These are phyloP conservation scores for Lycium barbarum DNA, from an alignment of 257 asterid genomes.

Conservation along the genomic window DNA sequence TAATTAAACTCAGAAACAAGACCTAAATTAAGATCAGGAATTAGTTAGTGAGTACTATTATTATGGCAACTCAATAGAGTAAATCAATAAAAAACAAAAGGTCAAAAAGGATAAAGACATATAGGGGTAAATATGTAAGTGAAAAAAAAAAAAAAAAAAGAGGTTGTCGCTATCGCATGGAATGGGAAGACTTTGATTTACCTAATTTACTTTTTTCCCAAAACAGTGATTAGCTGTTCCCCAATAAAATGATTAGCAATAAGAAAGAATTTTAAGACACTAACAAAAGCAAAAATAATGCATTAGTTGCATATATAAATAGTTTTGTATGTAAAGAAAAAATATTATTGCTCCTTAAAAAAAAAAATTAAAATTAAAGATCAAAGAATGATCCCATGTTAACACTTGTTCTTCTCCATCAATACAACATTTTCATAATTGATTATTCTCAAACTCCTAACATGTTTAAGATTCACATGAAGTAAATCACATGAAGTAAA, in stretches of 20 bases:
- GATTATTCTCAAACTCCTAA: neutral
- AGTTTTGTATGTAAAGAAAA: neutral
- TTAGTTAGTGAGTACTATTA: neutral
- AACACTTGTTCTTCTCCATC: neutral
- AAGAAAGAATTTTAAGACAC: neutral
- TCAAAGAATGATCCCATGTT: slow-evolving; percentile 20
- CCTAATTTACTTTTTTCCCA: neutral
- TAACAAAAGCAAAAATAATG: neutral
- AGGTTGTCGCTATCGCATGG: neutral
- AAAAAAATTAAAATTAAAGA: neutral
- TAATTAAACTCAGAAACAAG: neutral
- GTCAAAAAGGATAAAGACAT: neutral
- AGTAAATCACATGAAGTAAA: neutral
- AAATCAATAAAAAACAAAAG: neutral
- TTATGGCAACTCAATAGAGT: neutral
- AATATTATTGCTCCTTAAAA: neutral
- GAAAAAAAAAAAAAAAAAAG: neutral
- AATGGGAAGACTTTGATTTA: neutral
- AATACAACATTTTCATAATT: neutral
- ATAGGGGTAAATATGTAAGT: neutral
- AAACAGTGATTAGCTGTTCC: slow-evolving; percentile 2
- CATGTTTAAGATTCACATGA: neutral
- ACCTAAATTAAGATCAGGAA: neutral
- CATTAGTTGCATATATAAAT: neutral
- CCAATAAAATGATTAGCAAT: neutral